Evolutionary conservation across 139 green algal genomes (phyloP), one percentile per base, ranked within the genome.

Genomic region (Haematococcus sp.): DNA sequence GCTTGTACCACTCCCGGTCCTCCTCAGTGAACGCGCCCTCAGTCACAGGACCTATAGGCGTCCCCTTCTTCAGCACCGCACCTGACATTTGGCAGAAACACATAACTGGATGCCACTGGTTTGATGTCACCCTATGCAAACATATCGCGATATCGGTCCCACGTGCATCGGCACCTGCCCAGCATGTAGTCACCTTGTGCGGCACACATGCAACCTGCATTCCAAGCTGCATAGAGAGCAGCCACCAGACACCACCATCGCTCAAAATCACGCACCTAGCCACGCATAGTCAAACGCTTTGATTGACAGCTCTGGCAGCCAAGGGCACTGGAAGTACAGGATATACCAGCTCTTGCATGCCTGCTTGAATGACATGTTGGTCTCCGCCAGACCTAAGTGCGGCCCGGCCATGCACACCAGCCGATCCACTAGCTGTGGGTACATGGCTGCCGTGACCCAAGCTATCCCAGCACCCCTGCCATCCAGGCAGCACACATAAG

Each of bases 301-400:
- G 20, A 83, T 20, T 1, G 44, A 16, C 25, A 51, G 17, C 68
- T 83, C 78, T 31, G 72, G 46, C 13, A 81, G 60, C 27, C 33
- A 43, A 1, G 74, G 74, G 7, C 33, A 55, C 27, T 79, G 66
- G 40, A 74, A 79, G 34, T 60, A 51, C 49, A 90, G 40, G 4
- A 91, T 81, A 80, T 93, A 93, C 31, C 33, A 76, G 7, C 64
- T 83, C 43, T 44, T 40, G 30, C 66, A 27, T 63, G 63, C 52
- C 58, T 88, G 81, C 23, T 59, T 43, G 22, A 33, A 9, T 4
- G 22, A 70, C 3, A 67, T 15, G 67, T 86, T 88, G 28, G 31
- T 49, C 31, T 55, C 23, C 27, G 66, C 68, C 51, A 80, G 59
- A 20, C 55, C 63, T 23, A 77, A 35, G 67, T 78, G 80, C 23